Conservation (phyloP, 2,329 filamentous ascomycete genomes). For the Monilinia fructicola region DNA sequence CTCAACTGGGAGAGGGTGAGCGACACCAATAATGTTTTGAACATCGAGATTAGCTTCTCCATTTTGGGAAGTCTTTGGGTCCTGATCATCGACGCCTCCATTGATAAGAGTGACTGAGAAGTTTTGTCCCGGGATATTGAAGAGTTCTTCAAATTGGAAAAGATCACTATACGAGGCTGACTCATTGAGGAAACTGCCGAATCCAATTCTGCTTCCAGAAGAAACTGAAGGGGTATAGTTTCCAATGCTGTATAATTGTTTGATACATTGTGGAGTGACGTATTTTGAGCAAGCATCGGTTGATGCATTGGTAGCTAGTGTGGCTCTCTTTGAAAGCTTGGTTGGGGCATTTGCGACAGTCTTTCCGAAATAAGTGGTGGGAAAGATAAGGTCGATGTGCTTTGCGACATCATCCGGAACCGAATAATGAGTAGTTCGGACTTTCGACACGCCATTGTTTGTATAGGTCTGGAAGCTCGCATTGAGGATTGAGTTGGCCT, state of each 20-base stretch:
- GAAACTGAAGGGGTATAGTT: slow-evolving; percentile 47
- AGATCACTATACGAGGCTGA: slow-evolving; percentile 50
- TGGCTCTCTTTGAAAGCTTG: not conserved
- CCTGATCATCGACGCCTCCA: slow-evolving; percentile 45
- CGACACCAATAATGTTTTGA: slow-evolving; percentile 54
- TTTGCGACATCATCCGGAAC: slow-evolving; percentile 31
- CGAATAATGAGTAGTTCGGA: slow-evolving; percentile 36
- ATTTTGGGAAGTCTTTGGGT: slow-evolving; percentile 28
- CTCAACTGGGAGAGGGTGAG: slow-evolving; percentile 53
- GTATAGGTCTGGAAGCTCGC: slow-evolving; percentile 52
- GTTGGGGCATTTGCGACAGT: slow-evolving; percentile 24
- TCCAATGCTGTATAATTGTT: slow-evolving; percentile 50
- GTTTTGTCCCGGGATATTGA: slow-evolving; percentile 47
- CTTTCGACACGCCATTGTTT: slow-evolving; percentile 47
- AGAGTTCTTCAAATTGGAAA: slow-evolving; percentile 41
- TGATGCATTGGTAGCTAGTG: slow-evolving; percentile 8
- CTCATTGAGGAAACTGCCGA: slow-evolving; percentile 53
- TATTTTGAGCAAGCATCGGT: slow-evolving; percentile 36
- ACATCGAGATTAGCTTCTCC: slow-evolving; percentile 47
- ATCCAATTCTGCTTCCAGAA: slow-evolving; percentile 50
- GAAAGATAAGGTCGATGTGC: slow-evolving; percentile 36
- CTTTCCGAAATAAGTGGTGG: slow-evolving; percentile 37
- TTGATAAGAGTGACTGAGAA: slow-evolving; percentile 46
- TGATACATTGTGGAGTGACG: slow-evolving; percentile 50
- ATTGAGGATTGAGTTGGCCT: slow-evolving; percentile 53